These are phyloP conservation scores for Actinomortierella ambigua DNA, from an alignment of 371 early-diverging fungal species.

Conservation along the genomic window DNA sequence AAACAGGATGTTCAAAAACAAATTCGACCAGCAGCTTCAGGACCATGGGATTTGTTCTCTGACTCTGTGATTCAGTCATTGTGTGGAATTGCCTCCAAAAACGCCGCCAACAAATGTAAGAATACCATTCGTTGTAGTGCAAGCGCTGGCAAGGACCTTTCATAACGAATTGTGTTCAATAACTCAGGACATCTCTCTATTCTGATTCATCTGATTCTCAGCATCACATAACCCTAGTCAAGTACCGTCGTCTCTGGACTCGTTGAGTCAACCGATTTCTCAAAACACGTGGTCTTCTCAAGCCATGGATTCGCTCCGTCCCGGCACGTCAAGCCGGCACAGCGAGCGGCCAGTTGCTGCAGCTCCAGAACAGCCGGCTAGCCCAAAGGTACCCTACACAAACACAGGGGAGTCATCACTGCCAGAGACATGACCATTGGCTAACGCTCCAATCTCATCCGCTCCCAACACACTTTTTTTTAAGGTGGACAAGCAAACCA, in stretches of 20 bases:
- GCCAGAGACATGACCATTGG: neutral
- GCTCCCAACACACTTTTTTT: neutral
- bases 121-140: too few relatives aligned
- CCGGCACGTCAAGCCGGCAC: too few relatives aligned
- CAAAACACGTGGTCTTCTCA: too few relatives aligned
- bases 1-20: conserved; percentile 16
- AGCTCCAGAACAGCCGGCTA: too few relatives aligned
- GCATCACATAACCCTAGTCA: neutral
- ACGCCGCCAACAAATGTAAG: conserved; percentile 19
- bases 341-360: too few relatives aligned
- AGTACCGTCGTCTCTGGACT: neutral
- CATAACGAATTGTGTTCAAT: neutral
- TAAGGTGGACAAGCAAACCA: conserved; percentile 7
- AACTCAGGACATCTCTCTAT: neutral
- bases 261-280: too few relatives aligned
- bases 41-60: conserved; percentile 29
- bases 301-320: too few relatives aligned
- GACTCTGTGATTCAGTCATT: conserved; percentile 14
- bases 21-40: conserved; percentile 11
- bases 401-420: too few relatives aligned
- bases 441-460: neutral
- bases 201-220: neutral
- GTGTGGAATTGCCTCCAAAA: conserved; percentile 27
- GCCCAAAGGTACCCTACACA: too few relatives aligned
- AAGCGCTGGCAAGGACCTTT: too few relatives aligned